Evolutionary conservation across 2,329 filamentous ascomycete genomes (phyloP).

Genomic region (Penicillium sp.): DNA sequence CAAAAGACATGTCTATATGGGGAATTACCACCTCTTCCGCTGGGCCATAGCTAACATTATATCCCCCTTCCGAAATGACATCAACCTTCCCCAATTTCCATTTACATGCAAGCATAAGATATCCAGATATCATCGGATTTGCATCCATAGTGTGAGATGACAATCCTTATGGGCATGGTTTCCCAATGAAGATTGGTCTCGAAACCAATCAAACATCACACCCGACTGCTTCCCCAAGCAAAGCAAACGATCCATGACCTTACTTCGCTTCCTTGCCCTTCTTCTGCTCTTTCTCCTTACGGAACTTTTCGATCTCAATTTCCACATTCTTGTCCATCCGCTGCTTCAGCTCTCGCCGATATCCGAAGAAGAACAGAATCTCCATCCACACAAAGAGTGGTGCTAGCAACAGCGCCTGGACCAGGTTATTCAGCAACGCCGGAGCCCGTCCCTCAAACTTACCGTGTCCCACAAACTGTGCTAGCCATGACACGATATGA

Average conservation of each 20-base stretch:
- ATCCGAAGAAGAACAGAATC: slow-evolving; percentile 84
- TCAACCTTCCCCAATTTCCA: not conserved
- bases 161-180: not conserved
- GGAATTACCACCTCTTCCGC: not conserved
- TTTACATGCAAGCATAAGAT: not conserved
- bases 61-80: not conserved
- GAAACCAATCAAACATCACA: not conserved
- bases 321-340: slow-evolving; percentile 75
- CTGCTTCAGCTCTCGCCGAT: slow-evolving; percentile 80
- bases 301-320: slow-evolving; percentile 73
- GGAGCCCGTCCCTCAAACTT: slow-evolving; percentile 85
- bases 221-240: not conserved
- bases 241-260: not conserved
- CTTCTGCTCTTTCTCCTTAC: slow-evolving; percentile 50
- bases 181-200: not conserved
- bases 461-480: slow-evolving; percentile 90
- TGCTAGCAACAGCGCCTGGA: slow-evolving; percentile 88
- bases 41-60: not conserved
- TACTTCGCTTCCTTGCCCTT: slow-evolving; percentile 14
- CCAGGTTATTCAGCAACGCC: slow-evolving; percentile 83
- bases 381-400: slow-evolving; percentile 98
- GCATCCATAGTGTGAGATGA: not conserved
- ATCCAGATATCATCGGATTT: not conserved
- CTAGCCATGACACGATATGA: slow-evolving; percentile 76
- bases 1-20: not conserved